Conservation (phyloP, 2,329 filamentous ascomycete species). For the Triangularia verruculosa region DNA sequence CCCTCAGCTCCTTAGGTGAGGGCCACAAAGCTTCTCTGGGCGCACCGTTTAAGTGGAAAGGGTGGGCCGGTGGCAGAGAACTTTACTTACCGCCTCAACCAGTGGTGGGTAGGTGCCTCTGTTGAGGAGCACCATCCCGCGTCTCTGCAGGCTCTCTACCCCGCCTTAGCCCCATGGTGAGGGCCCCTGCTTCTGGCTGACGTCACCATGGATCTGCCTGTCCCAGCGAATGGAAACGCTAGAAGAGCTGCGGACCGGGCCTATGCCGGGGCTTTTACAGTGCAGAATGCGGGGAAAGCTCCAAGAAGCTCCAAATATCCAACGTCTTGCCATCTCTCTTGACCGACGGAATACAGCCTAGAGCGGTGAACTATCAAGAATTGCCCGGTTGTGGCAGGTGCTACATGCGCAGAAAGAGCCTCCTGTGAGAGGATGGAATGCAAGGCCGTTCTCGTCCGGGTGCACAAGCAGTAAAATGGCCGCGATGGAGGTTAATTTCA, state of each 20-base stretch:
- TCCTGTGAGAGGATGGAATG: neutral
- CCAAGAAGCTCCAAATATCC: neutral
- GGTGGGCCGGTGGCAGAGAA: neutral
- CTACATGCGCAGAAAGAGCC: conserved; percentile 2
- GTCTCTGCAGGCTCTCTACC: conserved; percentile 9
- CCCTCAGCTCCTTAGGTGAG: neutral
- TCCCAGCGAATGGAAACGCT: conserved; percentile 18
- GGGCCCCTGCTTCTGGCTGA: conserved; percentile 15
- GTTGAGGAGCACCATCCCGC: neutral
- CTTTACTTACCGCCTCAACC: neutral
- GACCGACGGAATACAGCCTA: neutral
- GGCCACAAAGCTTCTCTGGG: neutral
- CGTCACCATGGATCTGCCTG: conserved; percentile 21
- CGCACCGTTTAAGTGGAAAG: neutral
- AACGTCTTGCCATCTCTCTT: conserved; percentile 3
- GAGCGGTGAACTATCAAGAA: neutral
- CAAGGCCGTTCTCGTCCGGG: neutral
- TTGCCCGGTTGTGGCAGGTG: conserved; percentile 3
- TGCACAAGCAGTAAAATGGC: neutral
- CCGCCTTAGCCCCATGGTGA: conserved; percentile 4
- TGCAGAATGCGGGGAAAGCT: conserved; percentile 21
- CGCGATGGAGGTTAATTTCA: neutral
- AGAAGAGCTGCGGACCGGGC: conserved; percentile 13
- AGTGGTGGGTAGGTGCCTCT: neutral
- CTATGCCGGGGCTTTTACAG: conserved; percentile 20